These are phyloP conservation scores for Petunia axillaris DNA, from an alignment of 257 asterid genomes.

Conservation along the genomic window DNA sequence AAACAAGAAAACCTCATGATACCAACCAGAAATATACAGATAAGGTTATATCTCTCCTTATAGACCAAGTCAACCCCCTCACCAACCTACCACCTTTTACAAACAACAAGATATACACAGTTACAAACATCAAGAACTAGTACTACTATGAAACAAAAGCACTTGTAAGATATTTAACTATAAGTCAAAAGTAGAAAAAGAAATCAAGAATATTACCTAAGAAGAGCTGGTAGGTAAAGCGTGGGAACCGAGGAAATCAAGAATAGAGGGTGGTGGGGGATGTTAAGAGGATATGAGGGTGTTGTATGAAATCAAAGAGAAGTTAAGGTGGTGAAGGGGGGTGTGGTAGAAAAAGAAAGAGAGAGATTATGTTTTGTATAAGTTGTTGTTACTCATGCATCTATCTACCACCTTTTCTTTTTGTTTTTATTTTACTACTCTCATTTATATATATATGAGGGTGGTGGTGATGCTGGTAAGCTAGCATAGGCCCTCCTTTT, in stretches of 20 bases:
- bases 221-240: constrained; percentile 30
- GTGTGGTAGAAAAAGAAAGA: constrained; percentile 31
- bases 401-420: constrained; percentile 97
- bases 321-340: constrained; percentile 19
- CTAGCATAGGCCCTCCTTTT: not conserved
- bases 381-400: constrained; percentile 76
- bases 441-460: constrained; percentile 42
- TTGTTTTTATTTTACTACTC: constrained; percentile 42
- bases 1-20: constrained; percentile 35
- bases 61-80: constrained; percentile 81
- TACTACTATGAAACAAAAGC: not conserved
- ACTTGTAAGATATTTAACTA: not conserved
- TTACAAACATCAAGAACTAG: constrained; percentile 27
- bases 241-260: constrained; percentile 40
- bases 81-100: constrained; percentile 92
- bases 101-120: constrained; percentile 19
- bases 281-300: constrained; percentile 35
- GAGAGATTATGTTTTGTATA: constrained; percentile 23
- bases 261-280: constrained; percentile 26
- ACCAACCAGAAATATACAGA: constrained; percentile 27
- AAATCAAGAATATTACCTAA: constrained; percentile 39
- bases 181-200: constrained; percentile 40
- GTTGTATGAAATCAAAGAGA: not conserved
- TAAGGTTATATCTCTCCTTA: constrained; percentile 29
- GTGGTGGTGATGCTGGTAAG: constrained; percentile 24